Evolutionary conservation across 352 stramenopile genomes (phyloP), one percentile per base, ranked within the genome.

Genomic region (Pythium periplocum): DNA sequence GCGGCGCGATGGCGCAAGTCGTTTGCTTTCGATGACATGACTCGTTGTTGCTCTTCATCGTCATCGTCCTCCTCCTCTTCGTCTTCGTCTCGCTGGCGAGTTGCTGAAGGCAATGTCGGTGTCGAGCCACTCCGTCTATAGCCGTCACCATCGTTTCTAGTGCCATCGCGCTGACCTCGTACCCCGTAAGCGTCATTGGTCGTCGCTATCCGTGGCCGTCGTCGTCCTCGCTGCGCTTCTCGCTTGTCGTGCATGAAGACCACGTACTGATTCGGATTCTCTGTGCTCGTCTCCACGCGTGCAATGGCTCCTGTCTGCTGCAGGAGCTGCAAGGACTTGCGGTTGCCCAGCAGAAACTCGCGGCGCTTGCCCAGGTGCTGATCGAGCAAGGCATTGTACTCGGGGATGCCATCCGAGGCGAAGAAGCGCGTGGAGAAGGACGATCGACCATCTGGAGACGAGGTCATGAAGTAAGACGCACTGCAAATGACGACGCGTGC

Each of bases 351-450:
- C 10, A 90, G 51, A 11, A 78, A 88, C 55, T 84, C 77, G 35
- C 77, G 77, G 26, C 73, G 75, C 48, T 86, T 83, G 31, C 78
- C 75, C 6, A 90, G 39, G 42, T 85, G 61, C 26, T 40, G 51
- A 55, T 90, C 77, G 37, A 90, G 61, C 36, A 90, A 53, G 33
- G 80, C 80, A 46, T 90, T 90, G 51, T 88, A 90, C 45, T 65
- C 68, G 6, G 80, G 77, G 50, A 90, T 90, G 11, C 73, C 69
- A 58, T 87, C 79, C 1, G 66, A 78, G 35, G 77, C 45, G 38
- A 88, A 57, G 63, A 88, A 87, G 10, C 77, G 63, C 47, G 79
- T 90, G 34, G 73, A 86, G 49, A 88, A 90, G 38, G 57, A 45
- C 46, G 37, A 26, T 26, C 17, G 17, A 26, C 17, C 17, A 26